Base-by-base conservation (phyloP, 441 rosid species). In the Isatis lusitanica region DNA sequence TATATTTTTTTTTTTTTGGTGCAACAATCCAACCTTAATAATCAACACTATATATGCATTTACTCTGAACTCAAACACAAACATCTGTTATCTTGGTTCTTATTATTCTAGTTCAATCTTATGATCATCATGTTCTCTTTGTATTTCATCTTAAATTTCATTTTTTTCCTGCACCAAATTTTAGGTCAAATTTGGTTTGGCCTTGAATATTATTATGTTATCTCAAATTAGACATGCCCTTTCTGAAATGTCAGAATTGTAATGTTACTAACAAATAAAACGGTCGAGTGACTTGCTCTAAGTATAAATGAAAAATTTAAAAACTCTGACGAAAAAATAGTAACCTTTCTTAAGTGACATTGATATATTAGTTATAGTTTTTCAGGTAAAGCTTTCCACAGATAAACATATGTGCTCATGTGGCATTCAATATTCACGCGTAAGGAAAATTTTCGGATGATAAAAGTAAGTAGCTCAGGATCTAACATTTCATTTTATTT, bases 361-460 rank as follows among this genome's bases (percentile, higher is more conserved):
- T 57, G 15, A 30, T 7, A 63, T 63, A 61, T 33, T 11, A 11
- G 51, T 33, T 66, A 38, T 10, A 74, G 46, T 24, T 26, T 44
- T 74, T 36, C 24, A 73, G 61, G 68, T 66, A 39, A 63, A 51
- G 0, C 7, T 16, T 35, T 61, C 58, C 17, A 70, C 47, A 59
- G 4, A 36, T 24, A 38, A 51, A 60, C 68, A 74, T 74, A 74
- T 74, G 47, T 67, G 67, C 58, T 66, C 67, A 74, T 74, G 44
- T 66, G 78, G 38, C 59, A 57, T 58, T 58, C 72, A 66, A 15
- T 60, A 60, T 67, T 74, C 73, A 67, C 51, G 43, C 38, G 30
- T 18, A 50, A 59, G 68, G 57, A 60, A 51, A 59, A 38, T 38
- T 39, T 64, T 40, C 44, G 48, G 46, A 40, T 60, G 63, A 50